Evolutionary conservation across 345 rosid genomes (phyloP), one percentile per base, ranked within the genome.

Genomic region (Populus deltoides): DNA sequence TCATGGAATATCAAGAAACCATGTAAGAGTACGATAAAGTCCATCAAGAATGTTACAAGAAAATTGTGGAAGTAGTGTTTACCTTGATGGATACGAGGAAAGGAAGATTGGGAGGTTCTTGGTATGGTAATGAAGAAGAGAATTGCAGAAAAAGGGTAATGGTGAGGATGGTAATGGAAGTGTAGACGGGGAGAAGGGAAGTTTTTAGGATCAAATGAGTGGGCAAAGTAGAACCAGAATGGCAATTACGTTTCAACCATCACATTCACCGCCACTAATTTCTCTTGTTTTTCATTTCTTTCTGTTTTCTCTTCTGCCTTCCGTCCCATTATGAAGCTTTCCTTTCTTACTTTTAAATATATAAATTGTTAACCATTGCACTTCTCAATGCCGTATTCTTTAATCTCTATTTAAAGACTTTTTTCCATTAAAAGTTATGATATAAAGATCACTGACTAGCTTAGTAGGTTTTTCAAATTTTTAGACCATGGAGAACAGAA

Each of bases 141-240:
- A 33, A 41, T 10, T 20, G 71, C 27, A 20, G 71, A 72, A 13
- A 68, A 39, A 67, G 74, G 57, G 17, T 57, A 66, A 35, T n/a
- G 15, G 5, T 5, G 78, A 66, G 33, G 78, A 22, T 16, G 68
- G 22, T 61, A 55, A 66, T 13, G 74, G 20, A 22, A 2, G 39
- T 27, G 75, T 70, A 39, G 2, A 39, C 47, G 73, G 39, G 82
- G 59, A 69, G 47, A 75, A 72, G 59, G 33, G 88, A 69, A 74
- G 75, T 74, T 80, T 85, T 85, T 41, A 84, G 84, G 75, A 83
- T 17, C 76, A 84, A 74, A 78, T 81, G 77, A 81, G 78, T 79
- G 83, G 92, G 89, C 93, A n/a, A 3, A 22, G 17, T 35, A 33
- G 70, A 33, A 7, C 1, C 20, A 43, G 36, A 66, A 41, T 31